Base-by-base conservation (phyloP, 441 rosid species). In the Omphalea diandra region DNA sequence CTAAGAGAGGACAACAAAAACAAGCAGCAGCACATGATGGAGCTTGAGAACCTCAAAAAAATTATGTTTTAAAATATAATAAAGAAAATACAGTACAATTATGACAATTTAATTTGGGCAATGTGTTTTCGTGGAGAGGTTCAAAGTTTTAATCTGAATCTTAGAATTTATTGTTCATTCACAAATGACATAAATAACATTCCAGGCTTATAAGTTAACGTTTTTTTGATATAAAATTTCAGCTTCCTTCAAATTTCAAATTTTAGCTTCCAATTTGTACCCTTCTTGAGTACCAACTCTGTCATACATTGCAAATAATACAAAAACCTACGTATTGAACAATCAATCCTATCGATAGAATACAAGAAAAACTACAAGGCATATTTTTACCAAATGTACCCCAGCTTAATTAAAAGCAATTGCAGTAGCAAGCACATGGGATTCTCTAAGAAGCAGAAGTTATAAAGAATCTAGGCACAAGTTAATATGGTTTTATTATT, bases 401-500 rank as follows among this genome's bases (percentile, higher is more conserved):
- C n/a, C n/a, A n/a, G n/a, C 38, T 20, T 15, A 14, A 56, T 14
- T 14, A 56, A 56, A 56, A 56, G 12, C 24, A 24, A 24, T 54
- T 54, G 24, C 22, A 41, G 52, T 6, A 22, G 67, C 49, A 40
- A 41, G 7, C n/a, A 14, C 63, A n/a, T 26, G n/a, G n/a, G n/a
- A n/a, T n/a, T n/a, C n/a, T n/a, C n/a, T n/a, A n/a, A 60, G 7
- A 60, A 60, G 44, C 44, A 20, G 47, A 60, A 60, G 31, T 60
- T 22, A 29, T 38, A 20, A 36, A 22, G 31, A 36, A 17, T 24
- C 65, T 3, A 2, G 20, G 29, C 57, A 32, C 36, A 63, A 29
- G 33, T 14, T 5, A 50, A 31, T 22, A 50, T 0, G 44, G 12
- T 32, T 50, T 65, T 10, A 10, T 65, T 12, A 7, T 20, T 32